Base-by-base conservation (phyloP, 441 rosid species). In the Erodium trifolium region DNA sequence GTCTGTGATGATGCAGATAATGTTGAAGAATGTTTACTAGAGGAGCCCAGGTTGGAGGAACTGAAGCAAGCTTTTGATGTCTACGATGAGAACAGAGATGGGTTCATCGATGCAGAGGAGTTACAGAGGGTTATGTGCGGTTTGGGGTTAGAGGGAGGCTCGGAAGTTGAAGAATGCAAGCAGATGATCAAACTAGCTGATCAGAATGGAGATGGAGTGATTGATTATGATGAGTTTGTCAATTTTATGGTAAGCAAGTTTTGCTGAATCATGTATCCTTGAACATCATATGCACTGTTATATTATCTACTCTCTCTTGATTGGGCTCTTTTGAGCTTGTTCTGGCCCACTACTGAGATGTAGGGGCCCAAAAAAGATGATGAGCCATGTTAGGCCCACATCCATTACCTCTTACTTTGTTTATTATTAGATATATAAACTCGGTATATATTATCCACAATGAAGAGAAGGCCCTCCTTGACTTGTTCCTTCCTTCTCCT, bases 81-180 rank as follows among this genome's bases (percentile, higher is more conserved):
- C 34, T 73, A 68, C 12, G 76, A 73, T 53, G 72, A 43, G 69
- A 69, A 73, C 17, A 31, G 63, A 68, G 76, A 73, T 53, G 67
- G 69, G 67, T 73, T 49, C 65, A 73, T 73, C 9, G 69, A 69
- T n/a, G 69, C 72, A 37, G 63, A 37, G 72, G 76, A 73, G 66
- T 9, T 73, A 68, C 72, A 69, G 47, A 73, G 69, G 23, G 72
- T 73, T 37, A 59, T 73, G 59, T 19, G 62, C 6, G 76, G 53
- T 31, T 57, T 73, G 59, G 76, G 76, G 65, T 64, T 68, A 18
- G 63, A 57, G 63, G 63, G 6, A 18, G 63, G 63, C 5, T 17
- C 3, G 0, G 62, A 57, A 27, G 27, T 57, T 57, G 63, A 57
- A 18, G 29, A 57, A 9, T 57, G 63, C 29, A 57, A 57, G 29